Evolutionary conservation across 2,329 filamentous ascomycete genomes (phyloP), one percentile per base, ranked within the genome.

Genomic region (Xenoacremonium recifei): DNA sequence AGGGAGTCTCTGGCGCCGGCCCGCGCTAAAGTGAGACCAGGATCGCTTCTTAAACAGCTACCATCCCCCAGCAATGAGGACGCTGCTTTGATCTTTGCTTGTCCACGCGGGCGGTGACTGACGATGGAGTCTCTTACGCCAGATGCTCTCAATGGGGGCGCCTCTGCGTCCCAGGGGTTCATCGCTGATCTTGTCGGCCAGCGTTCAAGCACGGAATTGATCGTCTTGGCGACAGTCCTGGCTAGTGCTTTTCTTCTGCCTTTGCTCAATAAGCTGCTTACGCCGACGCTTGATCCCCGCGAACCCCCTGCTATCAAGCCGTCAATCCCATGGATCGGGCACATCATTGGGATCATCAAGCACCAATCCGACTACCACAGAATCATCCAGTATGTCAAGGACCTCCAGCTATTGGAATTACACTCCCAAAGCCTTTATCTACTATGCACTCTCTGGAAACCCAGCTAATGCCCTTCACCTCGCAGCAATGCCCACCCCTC

Each of bases 281-380:
- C 48, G 9, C 51, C 50, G n/a, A 45, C 20, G 13, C 37, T 58
- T 6, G 59, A 66, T 35, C 53, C 64, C 7, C 55, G 60, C 35
- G 73, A 76, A 42, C 73, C 73, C 7, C 69, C 70, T 4, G 42
- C 67, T 0, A 20, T 74, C 18, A 62, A 63, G 18, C 59, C 68
- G 1, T 58, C 33, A 13, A 60, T 76, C 23, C 73, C 73, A 1
- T 57, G 69, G 21, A 48, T 76, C 30, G 73, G 73, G 2, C 73
- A 76, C 47, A 59, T 74, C 16, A 53, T 76, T 20, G 67, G 68
- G 7, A 59, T 75, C 49, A 47, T 72, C 29, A 50, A 57, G 33
- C 54, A 62, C 36, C 60, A 65, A 35, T 54, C 61, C 25, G 53
- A 58, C 37, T 73, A 72, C 40, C 57, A 64, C 38, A 47, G 54